Evolutionary conservation across 371 early-diverging fungal genomes (phyloP).

Genomic region (Apophysomyces elegans): DNA sequence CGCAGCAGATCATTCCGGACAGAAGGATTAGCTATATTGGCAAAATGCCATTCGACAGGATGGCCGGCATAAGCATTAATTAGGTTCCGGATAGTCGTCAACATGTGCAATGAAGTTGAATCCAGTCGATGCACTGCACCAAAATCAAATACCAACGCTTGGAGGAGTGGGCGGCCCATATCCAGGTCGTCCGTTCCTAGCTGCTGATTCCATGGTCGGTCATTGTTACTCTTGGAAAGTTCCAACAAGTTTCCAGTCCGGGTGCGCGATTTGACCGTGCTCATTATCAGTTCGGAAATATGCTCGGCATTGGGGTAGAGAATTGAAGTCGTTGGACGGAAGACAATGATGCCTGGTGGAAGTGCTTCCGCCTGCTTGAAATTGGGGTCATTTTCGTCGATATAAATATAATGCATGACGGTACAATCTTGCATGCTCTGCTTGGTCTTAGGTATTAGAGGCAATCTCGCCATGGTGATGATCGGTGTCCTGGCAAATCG

Average conservation of each 20-base stretch:
- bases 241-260: slow-evolving; percentile 27
- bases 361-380: slow-evolving; percentile 37
- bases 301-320: slow-evolving; percentile 70
- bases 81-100: slow-evolving; percentile 48
- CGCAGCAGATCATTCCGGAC: slow-evolving; percentile 35
- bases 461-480: slow-evolving; percentile 45
- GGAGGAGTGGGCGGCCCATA: slow-evolving; percentile 21
- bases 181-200: slow-evolving; percentile 12
- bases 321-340: slow-evolving; percentile 63
- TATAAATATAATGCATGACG: slow-evolving; percentile 40
- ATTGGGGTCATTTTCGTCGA: slow-evolving; percentile 42
- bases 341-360: slow-evolving; percentile 64
- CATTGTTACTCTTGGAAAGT: slow-evolving; percentile 31
- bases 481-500: slow-evolving; percentile 72
- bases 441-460: slow-evolving; percentile 16
- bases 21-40: slow-evolving; percentile 26
- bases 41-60: slow-evolving; percentile 47
- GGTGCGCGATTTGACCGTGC: slow-evolving; percentile 32
- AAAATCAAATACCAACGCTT: slow-evolving; percentile 69
- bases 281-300: slow-evolving; percentile 48
- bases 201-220: slow-evolving; percentile 59
- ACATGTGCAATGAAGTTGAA: slow-evolving; percentile 59
- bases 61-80: slow-evolving; percentile 51
- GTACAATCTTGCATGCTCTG: slow-evolving; percentile 11
- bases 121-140: slow-evolving; percentile 66